Percentiles rank a stretch among this genome's conserved stretches.
Conservation (phyloP, 768 basidiomycete genomes). For the Tubosaeta sp. region DNA sequence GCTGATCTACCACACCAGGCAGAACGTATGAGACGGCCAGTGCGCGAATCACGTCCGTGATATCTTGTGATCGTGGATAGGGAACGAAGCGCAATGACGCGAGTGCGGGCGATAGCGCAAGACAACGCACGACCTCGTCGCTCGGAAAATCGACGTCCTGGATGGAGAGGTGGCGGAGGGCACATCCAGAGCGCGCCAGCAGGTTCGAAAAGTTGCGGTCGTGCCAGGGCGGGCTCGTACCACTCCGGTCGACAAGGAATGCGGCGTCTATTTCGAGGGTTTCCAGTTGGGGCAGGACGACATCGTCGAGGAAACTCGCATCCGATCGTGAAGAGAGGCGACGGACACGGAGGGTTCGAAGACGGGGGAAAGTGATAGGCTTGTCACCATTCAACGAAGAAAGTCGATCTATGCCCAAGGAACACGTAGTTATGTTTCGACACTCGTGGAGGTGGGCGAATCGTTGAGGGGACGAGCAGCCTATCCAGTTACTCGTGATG, state of each 20-base stretch:
- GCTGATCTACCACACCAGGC: not conserved
- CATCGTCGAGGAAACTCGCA: constrained; percentile 3
- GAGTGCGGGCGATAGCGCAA: constrained; percentile 10
- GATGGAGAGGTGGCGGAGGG: constrained; percentile 12
- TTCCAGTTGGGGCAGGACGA: constrained; percentile 14
- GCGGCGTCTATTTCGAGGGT: constrained; percentile 17
- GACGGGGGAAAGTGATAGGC: constrained; percentile 3
- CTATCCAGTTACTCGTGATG: not conserved
- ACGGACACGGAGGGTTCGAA: constrained; percentile 17
- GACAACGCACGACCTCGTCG: constrained; percentile 18
- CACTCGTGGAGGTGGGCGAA: constrained; percentile 8
- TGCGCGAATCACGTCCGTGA: constrained; percentile 2
- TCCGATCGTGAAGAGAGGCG: not conserved
- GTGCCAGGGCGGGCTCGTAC: constrained; percentile 1
- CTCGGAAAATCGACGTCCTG: constrained; percentile 9
- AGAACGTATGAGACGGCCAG: constrained; percentile 5
- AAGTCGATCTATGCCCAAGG: constrained; percentile 12
- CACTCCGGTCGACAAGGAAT: not conserved
- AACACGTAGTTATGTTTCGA: constrained; percentile 16
- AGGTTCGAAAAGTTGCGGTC: constrained; percentile 10
- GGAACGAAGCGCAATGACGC: constrained; percentile 10
- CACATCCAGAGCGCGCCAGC: constrained; percentile 13
- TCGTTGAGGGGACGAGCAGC: not conserved
- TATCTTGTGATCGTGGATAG: constrained; percentile 11
- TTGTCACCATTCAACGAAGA: not conserved